Conservation (phyloP, 176 grass and related monocot species). For the Carex littledalei region DNA sequence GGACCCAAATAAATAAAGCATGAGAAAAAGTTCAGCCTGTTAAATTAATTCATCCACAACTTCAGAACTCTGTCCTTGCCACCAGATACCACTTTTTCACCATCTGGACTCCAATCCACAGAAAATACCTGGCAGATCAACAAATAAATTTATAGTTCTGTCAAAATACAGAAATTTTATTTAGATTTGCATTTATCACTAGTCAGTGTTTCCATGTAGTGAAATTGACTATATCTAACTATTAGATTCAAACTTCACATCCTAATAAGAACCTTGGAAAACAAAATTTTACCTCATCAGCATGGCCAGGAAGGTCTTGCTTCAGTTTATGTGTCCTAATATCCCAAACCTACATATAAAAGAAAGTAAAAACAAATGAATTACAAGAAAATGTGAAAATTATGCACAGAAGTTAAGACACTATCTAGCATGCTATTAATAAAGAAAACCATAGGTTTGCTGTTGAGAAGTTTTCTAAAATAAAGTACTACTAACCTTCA, state of each 20-base stretch:
- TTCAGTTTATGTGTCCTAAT: constrained; percentile 53
- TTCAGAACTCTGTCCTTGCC: constrained; percentile 79
- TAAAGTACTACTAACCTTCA: constrained; percentile 51
- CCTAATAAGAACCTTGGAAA: not conserved
- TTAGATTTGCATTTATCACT: not conserved
- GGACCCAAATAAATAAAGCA: not conserved
- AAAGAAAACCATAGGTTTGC: not conserved
- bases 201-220: not conserved
- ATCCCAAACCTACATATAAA: constrained; percentile 43
- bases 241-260: not conserved
- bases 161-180: not conserved
- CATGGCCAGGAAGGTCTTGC: constrained; percentile 52
- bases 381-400: not conserved
- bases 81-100: constrained; percentile 86
- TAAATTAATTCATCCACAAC: constrained; percentile 79
- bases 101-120: constrained; percentile 50
- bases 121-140: constrained; percentile 29
- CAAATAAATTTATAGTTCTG: not conserved
- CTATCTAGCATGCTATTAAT: not conserved
- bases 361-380: not conserved
- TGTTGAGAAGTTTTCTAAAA: not conserved
- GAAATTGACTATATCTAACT: not conserved
- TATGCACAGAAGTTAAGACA: not conserved
- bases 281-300: constrained; percentile 37
- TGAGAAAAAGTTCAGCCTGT: not conserved